Percentiles rank a stretch among this genome's conserved stretches.
Conservation (phyloP, 768 basidiomycete species). For the Rhodotorula taiwanensis region DNA sequence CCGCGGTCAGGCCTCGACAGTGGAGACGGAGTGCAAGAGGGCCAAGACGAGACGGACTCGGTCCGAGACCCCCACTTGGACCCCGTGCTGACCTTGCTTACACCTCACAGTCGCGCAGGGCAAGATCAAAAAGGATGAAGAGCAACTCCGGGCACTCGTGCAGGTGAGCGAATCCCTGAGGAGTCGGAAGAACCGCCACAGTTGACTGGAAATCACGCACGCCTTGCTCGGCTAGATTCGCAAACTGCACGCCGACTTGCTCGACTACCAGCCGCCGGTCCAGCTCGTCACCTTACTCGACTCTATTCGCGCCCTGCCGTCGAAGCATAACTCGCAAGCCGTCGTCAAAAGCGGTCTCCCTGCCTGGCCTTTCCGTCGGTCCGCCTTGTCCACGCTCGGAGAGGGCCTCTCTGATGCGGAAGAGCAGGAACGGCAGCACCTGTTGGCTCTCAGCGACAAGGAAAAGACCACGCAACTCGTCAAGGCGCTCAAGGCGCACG, state of each 20-base stretch:
- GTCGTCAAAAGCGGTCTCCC: not conserved
- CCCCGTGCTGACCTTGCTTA: not conserved
- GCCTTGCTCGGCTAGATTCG: conserved; percentile 47
- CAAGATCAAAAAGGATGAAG: conserved; percentile 51
- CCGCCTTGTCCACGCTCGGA: conserved; percentile 32
- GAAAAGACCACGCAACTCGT: conserved; percentile 45
- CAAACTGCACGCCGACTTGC: conserved; percentile 50
- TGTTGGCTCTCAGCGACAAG: conserved; percentile 16
- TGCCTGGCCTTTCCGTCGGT: conserved; percentile 35
- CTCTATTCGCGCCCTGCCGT: conserved; percentile 27
- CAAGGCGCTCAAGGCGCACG: conserved; percentile 50
- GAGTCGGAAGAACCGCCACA: not conserved
- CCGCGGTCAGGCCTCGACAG: too few relatives aligned
- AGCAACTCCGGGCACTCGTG: conserved; percentile 54
- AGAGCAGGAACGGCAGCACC: conserved; percentile 28
- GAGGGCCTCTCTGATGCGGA: conserved; percentile 38
- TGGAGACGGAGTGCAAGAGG: too few relatives aligned
- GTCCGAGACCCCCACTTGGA: conserved; percentile 4
- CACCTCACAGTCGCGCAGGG: conserved; percentile 46
- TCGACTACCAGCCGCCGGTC: conserved; percentile 53
- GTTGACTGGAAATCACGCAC: not conserved
- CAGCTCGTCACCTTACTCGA: conserved; percentile 44
- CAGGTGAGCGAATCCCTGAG: conserved; percentile 45
- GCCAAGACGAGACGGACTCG: too few relatives aligned
- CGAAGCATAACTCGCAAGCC: conserved; percentile 1